A percentile compares a stretch with the other conserved stretches of the same genome.
Evolutionary conservation across 805 yeast species (phyloP).

Genomic region (Spathaspora gorwiae): DNA sequence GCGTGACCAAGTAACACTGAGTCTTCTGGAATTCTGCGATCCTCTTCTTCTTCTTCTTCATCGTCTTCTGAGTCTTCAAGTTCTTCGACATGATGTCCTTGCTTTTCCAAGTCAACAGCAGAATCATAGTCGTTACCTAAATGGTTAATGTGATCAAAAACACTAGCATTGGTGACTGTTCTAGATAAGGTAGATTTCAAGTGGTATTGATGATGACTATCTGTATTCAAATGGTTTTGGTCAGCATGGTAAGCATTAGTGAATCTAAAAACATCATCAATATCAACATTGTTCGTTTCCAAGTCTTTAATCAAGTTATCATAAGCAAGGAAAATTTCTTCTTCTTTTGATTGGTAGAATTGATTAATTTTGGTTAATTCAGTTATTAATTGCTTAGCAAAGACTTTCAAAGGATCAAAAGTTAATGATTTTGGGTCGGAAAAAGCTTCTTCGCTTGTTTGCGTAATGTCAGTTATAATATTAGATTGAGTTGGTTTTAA

Average conservation of each 20-base stretch:
- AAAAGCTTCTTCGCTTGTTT: constrained; percentile 6
- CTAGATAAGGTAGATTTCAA: constrained; percentile 9
- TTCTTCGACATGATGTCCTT: constrained; percentile 30
- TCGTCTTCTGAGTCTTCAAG: constrained; percentile 16
- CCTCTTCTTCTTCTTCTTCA: constrained; percentile 25
- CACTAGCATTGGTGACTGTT: constrained; percentile 16
- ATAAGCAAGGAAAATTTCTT: constrained; percentile 41
- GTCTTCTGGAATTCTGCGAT: constrained; percentile 21
- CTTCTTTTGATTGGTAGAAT: constrained; percentile 47
- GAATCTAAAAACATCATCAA: constrained; percentile 22
- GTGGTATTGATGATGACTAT: constrained; percentile 17
- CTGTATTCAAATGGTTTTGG: constrained; percentile 9
- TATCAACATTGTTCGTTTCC: constrained; percentile 22
- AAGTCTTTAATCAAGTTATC: constrained; percentile 46
- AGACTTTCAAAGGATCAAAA: constrained; percentile 33
- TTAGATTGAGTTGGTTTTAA: background rate
- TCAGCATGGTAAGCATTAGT: constrained; percentile 20
- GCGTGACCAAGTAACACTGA: constrained; percentile 48
- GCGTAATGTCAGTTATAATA: constrained; percentile 1
- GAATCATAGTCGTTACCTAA: constrained; percentile 12
- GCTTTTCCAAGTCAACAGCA: constrained; percentile 15
- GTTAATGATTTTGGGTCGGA: constrained; percentile 7
- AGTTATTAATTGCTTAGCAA: constrained; percentile 41
- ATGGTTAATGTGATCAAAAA: constrained; percentile 24
- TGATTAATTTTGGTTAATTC: constrained; percentile 51